Conservation (phyloP, 257 asterid species). For the Ilex aquifolium region DNA sequence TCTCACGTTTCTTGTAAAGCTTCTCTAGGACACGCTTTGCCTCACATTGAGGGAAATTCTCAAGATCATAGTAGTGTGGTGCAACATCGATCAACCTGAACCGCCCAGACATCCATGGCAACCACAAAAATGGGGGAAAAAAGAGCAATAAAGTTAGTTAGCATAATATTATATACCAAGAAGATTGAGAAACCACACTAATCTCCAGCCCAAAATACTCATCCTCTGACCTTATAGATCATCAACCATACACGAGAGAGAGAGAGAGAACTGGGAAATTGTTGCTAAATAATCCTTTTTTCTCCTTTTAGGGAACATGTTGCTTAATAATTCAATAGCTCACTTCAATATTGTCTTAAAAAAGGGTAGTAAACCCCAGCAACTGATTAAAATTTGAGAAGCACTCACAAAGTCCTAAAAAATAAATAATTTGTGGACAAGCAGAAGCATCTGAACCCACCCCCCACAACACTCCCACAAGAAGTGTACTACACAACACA, state of each 20-base stretch:
- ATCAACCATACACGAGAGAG: background rate
- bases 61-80: constrained; percentile 79
- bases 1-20: constrained; percentile 71
- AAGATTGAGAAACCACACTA: background rate
- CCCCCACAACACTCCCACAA: too few relatives aligned
- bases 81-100: constrained; percentile 89
- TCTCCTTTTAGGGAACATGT: too few relatives aligned
- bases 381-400: too few relatives aligned
- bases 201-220: background rate
- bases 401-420: too few relatives aligned
- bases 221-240: background rate
- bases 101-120: background rate
- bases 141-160: background rate
- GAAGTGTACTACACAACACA: too few relatives aligned
- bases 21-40: constrained; percentile 80
- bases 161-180: background rate
- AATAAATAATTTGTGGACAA: too few relatives aligned
- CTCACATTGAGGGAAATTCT: constrained; percentile 87
- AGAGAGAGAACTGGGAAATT: background rate
- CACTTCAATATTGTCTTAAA: too few relatives aligned
- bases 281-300: too few relatives aligned
- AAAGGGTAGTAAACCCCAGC: too few relatives aligned
- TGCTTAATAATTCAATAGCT: too few relatives aligned
- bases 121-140: background rate
- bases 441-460: too few relatives aligned